Evolutionary conservation across 768 basidiomycete genomes (phyloP).

Genomic region (Suillus occidentalis): DNA sequence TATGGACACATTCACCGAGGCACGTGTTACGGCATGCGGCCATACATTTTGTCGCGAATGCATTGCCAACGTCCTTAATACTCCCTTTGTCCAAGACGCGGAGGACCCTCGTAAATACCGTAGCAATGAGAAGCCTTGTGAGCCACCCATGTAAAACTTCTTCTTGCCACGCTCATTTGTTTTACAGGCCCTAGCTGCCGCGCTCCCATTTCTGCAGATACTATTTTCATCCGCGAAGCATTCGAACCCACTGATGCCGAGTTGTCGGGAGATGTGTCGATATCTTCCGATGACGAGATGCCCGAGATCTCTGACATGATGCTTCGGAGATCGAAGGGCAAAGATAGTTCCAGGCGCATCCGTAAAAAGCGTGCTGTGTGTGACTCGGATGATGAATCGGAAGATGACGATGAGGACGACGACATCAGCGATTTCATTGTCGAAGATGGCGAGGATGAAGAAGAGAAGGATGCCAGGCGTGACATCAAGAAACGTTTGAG

Average conservation of each 20-base stretch:
- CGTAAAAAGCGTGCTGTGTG: constrained; percentile 24
- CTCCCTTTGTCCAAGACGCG: constrained; percentile 33
- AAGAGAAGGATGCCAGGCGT: constrained; percentile 45
- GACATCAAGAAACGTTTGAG: constrained; percentile 40
- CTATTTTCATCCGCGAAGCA: constrained; percentile 53
- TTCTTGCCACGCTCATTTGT: neutral
- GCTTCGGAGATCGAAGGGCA: constrained; percentile 12
- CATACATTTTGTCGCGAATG: constrained; percentile 68
- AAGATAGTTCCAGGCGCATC: constrained; percentile 26
- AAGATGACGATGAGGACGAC: constrained; percentile 41
- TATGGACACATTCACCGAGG: constrained; percentile 53
- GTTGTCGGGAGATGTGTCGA: constrained; percentile 17
- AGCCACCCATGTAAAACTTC: constrained; percentile 17
- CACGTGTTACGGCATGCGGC: constrained; percentile 56
- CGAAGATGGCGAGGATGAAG: constrained; percentile 52
- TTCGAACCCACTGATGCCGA: constrained; percentile 62
- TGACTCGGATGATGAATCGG: constrained; percentile 22
- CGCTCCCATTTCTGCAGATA: constrained; percentile 41
- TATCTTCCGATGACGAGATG: constrained; percentile 30
- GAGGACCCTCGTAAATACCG: constrained; percentile 39
- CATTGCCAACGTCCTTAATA: constrained; percentile 47
- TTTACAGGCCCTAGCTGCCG: constrained; percentile 65
- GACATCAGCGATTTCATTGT: constrained; percentile 56
- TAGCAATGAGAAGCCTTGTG: constrained; percentile 52
- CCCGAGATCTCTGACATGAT: constrained; percentile 23